A percentile compares a stretch with the other conserved stretches of the same genome.
These are phyloP conservation scores for Colletotrichum viniferum DNA, from an alignment of 2,329 filamentous ascomycete species.

Conservation along the genomic window DNA sequence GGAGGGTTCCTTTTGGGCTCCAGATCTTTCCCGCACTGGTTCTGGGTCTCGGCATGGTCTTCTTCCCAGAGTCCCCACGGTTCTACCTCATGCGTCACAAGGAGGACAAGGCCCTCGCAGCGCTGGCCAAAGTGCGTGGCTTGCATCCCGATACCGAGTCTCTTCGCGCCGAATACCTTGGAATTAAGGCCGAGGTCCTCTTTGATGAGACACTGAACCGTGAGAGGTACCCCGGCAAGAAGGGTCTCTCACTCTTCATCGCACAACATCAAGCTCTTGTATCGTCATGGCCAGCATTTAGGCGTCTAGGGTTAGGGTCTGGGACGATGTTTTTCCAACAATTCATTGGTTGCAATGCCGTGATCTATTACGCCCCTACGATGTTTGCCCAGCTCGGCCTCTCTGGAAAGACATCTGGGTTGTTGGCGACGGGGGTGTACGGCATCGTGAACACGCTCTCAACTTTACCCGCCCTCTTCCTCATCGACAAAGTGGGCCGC, in stretches of 20 bases:
- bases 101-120: constrained; percentile 33
- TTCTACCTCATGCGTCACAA: constrained; percentile 34
- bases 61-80: constrained; percentile 48
- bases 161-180: constrained; percentile 35
- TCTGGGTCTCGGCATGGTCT: constrained; percentile 57
- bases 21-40: constrained; percentile 57
- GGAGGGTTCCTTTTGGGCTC: constrained; percentile 53
- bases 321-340: not conserved
- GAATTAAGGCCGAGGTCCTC: constrained; percentile 39
- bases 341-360: not conserved
- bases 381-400: constrained; percentile 50
- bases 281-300: constrained; percentile 32
- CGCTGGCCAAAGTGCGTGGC: constrained; percentile 35
- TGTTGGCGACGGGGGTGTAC: constrained; percentile 62
- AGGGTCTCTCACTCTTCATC: constrained; percentile 30
- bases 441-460: constrained; percentile 59
- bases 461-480: constrained; percentile 39
- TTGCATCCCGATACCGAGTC: constrained; percentile 34
- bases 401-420: constrained; percentile 41
- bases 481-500: constrained; percentile 50
- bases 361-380: constrained; percentile 51
- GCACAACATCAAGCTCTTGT: constrained; percentile 35
- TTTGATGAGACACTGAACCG: constrained; percentile 35
- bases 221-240: constrained; percentile 34
- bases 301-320: constrained; percentile 48